These are phyloP conservation scores for Hypoxylon sp. DNA, from an alignment of 2,329 filamentous ascomycete genomes.

Conservation along the genomic window DNA sequence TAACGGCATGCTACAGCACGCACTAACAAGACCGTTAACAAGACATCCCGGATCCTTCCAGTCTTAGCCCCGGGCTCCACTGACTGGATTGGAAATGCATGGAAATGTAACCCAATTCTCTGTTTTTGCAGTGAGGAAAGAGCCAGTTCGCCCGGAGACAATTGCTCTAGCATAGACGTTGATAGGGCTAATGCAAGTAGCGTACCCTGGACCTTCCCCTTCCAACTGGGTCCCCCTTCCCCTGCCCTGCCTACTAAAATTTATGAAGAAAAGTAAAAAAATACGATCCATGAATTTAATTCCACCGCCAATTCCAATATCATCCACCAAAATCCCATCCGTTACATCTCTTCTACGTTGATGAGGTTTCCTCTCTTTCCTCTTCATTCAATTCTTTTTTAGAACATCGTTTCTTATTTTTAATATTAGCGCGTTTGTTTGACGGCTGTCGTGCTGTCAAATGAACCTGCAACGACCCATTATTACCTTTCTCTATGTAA, in stretches of 20 bases:
- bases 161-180: conserved; percentile 12
- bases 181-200: conserved; percentile 34
- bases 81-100: conserved; percentile 31
- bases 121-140: conserved; percentile 25
- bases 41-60: conserved; percentile 27
- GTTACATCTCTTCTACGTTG: conserved; percentile 21
- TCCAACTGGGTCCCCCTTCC: conserved; percentile 5
- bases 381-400: conserved; percentile 27
- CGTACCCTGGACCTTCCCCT: conserved; percentile 10
- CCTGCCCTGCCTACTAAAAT: conserved; percentile 2
- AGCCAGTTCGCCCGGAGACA: conserved; percentile 18
- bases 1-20: no score
- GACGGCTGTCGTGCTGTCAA: conserved; percentile 86
- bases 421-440: conserved; percentile 83
- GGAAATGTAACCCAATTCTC: conserved; percentile 36
- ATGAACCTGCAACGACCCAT: conserved; percentile 92
- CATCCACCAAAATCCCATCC: conserved; percentile 33
- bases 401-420: conserved; percentile 30
- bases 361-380: conserved; percentile 31
- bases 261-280: conserved; percentile 7
- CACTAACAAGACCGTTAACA: no score
- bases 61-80: conserved; percentile 26
- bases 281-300: conserved; percentile 23
- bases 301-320: conserved; percentile 24
- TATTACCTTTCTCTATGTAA: conserved; percentile 70